phyloP scores from a whole-genome alignment of 2,329 filamentous ascomycete species.

The Fusarium neocosmosporiellum region DNA sequence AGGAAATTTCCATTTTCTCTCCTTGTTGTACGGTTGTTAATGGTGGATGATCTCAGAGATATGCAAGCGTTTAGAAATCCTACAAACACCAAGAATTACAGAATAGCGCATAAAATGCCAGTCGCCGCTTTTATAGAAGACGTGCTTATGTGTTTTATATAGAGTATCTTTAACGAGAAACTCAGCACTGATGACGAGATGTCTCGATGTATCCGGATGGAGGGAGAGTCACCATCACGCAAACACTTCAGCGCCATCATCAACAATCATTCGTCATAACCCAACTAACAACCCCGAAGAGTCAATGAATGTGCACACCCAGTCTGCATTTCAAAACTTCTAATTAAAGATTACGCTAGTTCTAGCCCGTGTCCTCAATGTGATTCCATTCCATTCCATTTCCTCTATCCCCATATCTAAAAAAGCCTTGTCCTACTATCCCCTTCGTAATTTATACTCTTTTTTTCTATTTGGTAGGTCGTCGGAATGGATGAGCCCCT shows the following conservation, averaged over 20 bases:
- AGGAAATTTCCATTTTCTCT: not conserved
- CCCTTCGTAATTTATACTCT: not conserved
- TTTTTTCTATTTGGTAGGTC: conserved; percentile 14
- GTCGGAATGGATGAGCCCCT: conserved; percentile 59
- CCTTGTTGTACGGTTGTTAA: not conserved
- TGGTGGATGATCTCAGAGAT: not conserved
- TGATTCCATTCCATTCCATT: not conserved
- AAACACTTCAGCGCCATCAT: not conserved
- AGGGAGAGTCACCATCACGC: not conserved
- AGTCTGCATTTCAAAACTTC: not conserved
- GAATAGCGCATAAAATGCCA: not conserved
- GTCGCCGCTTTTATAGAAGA: not conserved
- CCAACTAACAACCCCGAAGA: not conserved
- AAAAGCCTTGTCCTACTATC: not conserved
- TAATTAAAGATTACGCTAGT: not conserved
- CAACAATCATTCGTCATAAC: not conserved
- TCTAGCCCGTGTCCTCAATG: not conserved
- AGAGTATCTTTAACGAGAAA: not conserved
- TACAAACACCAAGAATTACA: not conserved
- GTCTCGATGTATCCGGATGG: not conserved
- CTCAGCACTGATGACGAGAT: not conserved
- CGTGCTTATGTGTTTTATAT: not conserved
- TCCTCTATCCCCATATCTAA: not conserved
- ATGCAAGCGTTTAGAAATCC: not conserved
- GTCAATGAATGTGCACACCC: not conserved